Percentiles rank a stretch among this genome's conserved stretches.
These are phyloP conservation scores for Dovyalis caffra DNA, from an alignment of 345 rosid genomes.

Conservation along the genomic window DNA sequence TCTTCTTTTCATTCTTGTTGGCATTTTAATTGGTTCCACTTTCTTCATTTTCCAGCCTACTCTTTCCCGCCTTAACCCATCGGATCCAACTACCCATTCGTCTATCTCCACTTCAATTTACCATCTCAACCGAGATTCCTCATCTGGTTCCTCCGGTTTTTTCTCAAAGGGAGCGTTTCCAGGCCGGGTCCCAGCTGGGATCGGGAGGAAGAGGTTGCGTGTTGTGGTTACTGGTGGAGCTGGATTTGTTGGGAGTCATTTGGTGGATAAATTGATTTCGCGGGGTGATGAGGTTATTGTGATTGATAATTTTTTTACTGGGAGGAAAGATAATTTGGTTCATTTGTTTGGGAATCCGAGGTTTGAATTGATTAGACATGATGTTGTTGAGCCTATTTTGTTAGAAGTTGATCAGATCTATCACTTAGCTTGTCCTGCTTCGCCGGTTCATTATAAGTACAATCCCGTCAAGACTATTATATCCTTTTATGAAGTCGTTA, in stretches of 20 bases:
- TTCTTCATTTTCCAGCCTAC: constrained; percentile 93
- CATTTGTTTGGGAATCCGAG: constrained; percentile 80
- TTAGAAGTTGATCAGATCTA: constrained; percentile 99
- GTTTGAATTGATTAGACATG: constrained; percentile 93
- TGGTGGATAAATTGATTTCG: constrained; percentile 83
- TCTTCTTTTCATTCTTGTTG: constrained; percentile 86
- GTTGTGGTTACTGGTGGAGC: constrained; percentile 97
- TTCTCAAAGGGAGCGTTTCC: constrained; percentile 5
- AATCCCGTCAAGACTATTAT: constrained; percentile 98
- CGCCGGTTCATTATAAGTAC: constrained; percentile 95
- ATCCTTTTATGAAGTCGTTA: constrained; percentile 44
- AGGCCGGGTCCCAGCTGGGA: constrained; percentile 75
- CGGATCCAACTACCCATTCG: constrained; percentile 36
- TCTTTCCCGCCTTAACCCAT: constrained; percentile 63
- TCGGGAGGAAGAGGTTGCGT: constrained; percentile 63
- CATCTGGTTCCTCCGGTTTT: not conserved
- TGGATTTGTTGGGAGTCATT: constrained; percentile 96
- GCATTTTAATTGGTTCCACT: constrained; percentile 86
- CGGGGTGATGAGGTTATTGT: constrained; percentile 96
- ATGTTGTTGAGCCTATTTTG: constrained; percentile 91
- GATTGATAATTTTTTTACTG: constrained; percentile 93
- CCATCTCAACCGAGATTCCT: not conserved
- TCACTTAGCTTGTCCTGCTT: constrained; percentile 98
- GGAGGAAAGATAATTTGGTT: constrained; percentile 87
- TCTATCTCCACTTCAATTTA: constrained; percentile 31